A percentile compares a stretch with the other conserved stretches of the same genome.
phyloP scores from a whole-genome alignment of 1,284 basidiomycete genomes.

The Cutaneotrichosporon cavernicola region DNA sequence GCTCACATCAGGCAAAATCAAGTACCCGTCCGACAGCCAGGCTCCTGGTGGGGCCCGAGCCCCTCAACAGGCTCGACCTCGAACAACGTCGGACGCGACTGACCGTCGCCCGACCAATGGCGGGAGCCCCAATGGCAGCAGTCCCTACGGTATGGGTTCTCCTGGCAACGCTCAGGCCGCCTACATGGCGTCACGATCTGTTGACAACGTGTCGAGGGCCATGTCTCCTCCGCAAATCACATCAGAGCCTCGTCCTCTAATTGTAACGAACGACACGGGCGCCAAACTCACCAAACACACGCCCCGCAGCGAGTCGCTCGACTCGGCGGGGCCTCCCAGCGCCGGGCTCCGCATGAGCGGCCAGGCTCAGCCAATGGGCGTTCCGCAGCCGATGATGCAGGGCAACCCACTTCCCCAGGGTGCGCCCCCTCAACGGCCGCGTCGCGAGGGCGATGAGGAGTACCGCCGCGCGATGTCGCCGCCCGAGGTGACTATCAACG shows the following conservation, averaged over 20 bases:
- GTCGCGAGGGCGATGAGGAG: slow-evolving; percentile 65
- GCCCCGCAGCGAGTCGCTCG: slow-evolving; percentile 26
- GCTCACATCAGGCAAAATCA: slow-evolving; percentile 73
- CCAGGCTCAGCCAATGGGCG: slow-evolving; percentile 60
- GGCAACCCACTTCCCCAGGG: slow-evolving; percentile 32
- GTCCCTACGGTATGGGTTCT: slow-evolving; percentile 13
- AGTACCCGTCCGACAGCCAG: slow-evolving; percentile 67
- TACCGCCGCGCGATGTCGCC: slow-evolving; percentile 52
- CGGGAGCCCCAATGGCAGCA: slow-evolving; percentile 4
- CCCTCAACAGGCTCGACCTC: slow-evolving; percentile 9
- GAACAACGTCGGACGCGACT: slow-evolving; percentile 27
- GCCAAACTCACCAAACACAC: slow-evolving; percentile 5
- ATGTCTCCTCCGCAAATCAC: slow-evolving; percentile 31
- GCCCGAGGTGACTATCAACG: slow-evolving; percentile 13
- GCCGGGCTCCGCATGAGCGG: slow-evolving; percentile 61
- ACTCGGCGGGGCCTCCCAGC: slow-evolving; percentile 40
- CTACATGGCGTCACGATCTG: slow-evolving; percentile 27
- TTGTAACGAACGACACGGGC: slow-evolving; percentile 25
- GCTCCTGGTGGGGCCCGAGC: slow-evolving; percentile 7
- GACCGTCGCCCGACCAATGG: slow-evolving; percentile 15
- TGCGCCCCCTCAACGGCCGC: slow-evolving; percentile 62
- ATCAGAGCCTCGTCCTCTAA: slow-evolving; percentile 26
- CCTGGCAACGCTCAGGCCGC: slow-evolving; percentile 11
- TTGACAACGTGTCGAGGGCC: slow-evolving; percentile 37
- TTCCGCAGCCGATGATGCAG: slow-evolving; percentile 6